Evolutionary conservation across 257 asterid genomes (phyloP), one percentile per base, ranked within the genome.

Genomic region (Ajuga chamaepitys): DNA sequence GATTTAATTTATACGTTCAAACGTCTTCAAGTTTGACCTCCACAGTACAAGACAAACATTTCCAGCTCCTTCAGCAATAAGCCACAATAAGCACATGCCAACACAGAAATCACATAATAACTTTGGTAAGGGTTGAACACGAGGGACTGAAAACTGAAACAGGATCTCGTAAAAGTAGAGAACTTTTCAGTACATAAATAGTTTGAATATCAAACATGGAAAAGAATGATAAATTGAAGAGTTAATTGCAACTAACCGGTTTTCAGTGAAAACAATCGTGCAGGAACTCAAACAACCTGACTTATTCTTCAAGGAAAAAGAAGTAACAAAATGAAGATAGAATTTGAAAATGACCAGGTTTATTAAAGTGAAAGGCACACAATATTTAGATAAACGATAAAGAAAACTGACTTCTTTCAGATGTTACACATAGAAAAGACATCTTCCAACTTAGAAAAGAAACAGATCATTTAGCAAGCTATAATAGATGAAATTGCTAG

Each of bases 21-120:
- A 32, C 42, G 8, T 16, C 26, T 56, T 56, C 45, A 32, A 56
- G n/a, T 30, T 7, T 45, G 14, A 10, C 12, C 37, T 40, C 13
- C 16, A 26, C 30, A 24, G 18, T 41, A 13, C 20, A 38, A 40
- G 55, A 51, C 56, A 37, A 26, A 30, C 22, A 40, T 28, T 30
- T 20, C 52, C 50, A 41, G 32, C 64, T 52, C 59, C 37, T 53
- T n/a, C 53, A 61, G 37, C 28, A 70, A 66, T 28, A 28, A 28
- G 34, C 11, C 4, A 12, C 32, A 7, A 24, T 26, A 18, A 54
- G 45, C 38, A 28, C 47, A 57, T 5, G 60, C 20, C 18, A 21
- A 56, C 30, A 1, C 5, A 18, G 48, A 60, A 58, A 8, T 13
- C 22, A 18, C 30, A 18, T 7, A 44, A 13, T 24, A 24, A 24